Evolutionary conservation across 1,284 basidiomycete genomes (phyloP).

Genomic region (Earliella scabrosa): DNA sequence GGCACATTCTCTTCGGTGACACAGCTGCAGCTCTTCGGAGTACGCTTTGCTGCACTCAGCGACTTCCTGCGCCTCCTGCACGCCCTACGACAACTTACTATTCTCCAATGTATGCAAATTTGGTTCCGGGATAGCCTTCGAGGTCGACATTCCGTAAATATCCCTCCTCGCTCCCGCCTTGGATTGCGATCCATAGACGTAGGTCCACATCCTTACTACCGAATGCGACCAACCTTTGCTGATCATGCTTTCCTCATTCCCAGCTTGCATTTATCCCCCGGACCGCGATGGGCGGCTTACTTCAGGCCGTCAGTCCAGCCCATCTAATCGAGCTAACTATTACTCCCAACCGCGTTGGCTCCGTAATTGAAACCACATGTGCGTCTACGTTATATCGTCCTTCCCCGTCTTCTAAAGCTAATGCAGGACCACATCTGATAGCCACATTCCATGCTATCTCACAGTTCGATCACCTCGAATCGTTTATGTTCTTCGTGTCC

Average conservation of each 20-base stretch:
- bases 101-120: slow-evolving; percentile 1
- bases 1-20: background rate
- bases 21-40: background rate
- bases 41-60: background rate
- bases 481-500: background rate
- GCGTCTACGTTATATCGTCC: too few relatives aligned
- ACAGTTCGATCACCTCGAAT: background rate
- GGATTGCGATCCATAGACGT: too few relatives aligned
- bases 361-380: background rate
- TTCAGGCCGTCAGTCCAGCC: background rate
- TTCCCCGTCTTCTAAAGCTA: too few relatives aligned
- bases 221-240: too few relatives aligned
- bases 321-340: background rate
- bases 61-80: background rate
- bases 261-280: background rate
- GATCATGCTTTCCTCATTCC: background rate
- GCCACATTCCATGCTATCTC: background rate
- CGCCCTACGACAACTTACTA: background rate
- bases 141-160: background rate
- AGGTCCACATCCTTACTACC: too few relatives aligned
- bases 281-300: background rate
- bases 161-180: too few relatives aligned
- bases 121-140: background rate
- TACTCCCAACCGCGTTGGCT: background rate
- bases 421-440: too few relatives aligned